These are phyloP conservation scores for Clausena lansium DNA, from an alignment of 345 rosid species.

Conservation along the genomic window DNA sequence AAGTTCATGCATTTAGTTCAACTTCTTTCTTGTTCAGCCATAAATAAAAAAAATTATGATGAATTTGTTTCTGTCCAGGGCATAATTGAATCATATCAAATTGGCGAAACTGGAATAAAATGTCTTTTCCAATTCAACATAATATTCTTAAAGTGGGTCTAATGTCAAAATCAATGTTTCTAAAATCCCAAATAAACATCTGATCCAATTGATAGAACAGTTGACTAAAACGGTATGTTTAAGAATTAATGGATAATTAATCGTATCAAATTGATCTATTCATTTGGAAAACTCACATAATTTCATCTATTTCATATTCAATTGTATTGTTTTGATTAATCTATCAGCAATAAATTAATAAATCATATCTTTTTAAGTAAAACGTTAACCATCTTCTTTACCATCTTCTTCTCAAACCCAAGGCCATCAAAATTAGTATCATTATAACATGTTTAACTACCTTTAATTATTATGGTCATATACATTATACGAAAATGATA, in stretches of 20 bases:
- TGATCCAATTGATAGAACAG: neutral
- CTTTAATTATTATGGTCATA: neutral
- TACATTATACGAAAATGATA: neutral
- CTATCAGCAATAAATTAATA: neutral
- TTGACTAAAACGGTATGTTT: neutral
- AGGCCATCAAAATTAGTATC: neutral
- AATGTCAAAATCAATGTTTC: neutral
- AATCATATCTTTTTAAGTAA: neutral
- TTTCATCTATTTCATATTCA: neutral
- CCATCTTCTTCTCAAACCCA: neutral
- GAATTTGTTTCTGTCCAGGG: neutral
- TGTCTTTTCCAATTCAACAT: neutral
- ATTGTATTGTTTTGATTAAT: neutral
- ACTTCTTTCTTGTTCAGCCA: neutral
- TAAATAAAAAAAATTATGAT: neutral
- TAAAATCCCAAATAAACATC: neutral
- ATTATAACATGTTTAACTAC: neutral
- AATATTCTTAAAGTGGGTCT: neutral
- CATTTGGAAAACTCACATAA: neutral
- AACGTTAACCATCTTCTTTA: neutral
- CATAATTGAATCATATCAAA: neutral
- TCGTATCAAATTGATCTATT: neutral
- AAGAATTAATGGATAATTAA: neutral
- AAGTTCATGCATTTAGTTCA: neutral
- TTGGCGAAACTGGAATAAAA: neutral